Conservation (phyloP, 768 basidiomycete genomes). For the Boletus pseudo-olivaceus region DNA sequence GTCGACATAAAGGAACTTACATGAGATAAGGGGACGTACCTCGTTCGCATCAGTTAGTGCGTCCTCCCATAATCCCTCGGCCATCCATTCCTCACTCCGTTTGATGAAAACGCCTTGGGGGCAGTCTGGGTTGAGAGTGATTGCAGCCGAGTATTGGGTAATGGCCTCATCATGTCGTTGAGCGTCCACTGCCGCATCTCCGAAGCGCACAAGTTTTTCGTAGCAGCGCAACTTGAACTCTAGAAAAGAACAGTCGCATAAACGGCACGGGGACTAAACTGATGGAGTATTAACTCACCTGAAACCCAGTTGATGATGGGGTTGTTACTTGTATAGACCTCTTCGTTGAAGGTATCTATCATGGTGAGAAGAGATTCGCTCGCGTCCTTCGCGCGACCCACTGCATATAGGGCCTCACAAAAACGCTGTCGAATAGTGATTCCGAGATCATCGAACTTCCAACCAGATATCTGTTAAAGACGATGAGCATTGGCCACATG, state of each 20-base stretch:
- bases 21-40: too few relatives aligned
- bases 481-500: not conserved
- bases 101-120: not conserved
- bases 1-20: not conserved
- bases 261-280: too few relatives aligned
- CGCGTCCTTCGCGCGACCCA: not conserved
- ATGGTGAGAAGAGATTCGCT: not conserved
- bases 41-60: too few relatives aligned
- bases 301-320: not conserved
- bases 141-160: not conserved
- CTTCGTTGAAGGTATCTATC: not conserved
- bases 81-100: not conserved
- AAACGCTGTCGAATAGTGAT: too few relatives aligned
- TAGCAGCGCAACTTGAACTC: not conserved
- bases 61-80: too few relatives aligned
- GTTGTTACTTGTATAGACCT: not conserved
- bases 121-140: not conserved
- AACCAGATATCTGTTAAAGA: slow-evolving; percentile 1
- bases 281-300: not conserved
- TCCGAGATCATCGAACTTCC: slow-evolving; percentile 1
- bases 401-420: not conserved
- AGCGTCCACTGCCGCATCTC: not conserved
- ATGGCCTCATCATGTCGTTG: not conserved
- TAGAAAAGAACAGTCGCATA: not conserved
- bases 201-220: not conserved